Conservation (phyloP, 331 rosid genomes). For the Pyrus hybrid region DNA sequence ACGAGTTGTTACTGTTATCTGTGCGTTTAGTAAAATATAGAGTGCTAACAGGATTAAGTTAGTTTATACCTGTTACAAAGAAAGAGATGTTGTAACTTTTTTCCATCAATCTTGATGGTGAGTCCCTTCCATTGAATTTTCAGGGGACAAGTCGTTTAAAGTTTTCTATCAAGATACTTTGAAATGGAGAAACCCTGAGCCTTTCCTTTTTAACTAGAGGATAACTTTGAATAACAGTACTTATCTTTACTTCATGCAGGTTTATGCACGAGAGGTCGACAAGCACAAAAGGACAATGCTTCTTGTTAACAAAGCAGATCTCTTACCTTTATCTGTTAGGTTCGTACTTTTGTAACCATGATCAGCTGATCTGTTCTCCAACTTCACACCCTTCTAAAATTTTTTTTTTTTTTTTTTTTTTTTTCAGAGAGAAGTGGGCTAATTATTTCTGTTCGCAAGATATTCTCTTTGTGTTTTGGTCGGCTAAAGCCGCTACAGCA, state of each 20-base stretch:
- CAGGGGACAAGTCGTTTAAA: not conserved
- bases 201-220: not conserved
- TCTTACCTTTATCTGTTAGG: conserved; percentile 75
- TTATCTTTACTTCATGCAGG: conserved; percentile 30
- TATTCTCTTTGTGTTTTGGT: conserved; percentile 87
- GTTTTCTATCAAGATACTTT: not conserved
- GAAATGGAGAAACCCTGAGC: not conserved
- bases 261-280: conserved; percentile 74
- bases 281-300: conserved; percentile 81
- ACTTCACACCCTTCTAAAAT: not conserved
- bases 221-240: not conserved
- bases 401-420: conserved; percentile 1
- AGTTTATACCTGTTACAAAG: not conserved
- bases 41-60: not conserved
- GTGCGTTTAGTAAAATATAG: not conserved
- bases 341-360: conserved; percentile 10
- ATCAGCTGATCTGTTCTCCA: not conserved
- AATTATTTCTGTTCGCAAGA: conserved; percentile 51
- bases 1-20: not conserved
- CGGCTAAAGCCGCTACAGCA: conserved; percentile 91
- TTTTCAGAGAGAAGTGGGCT: conserved; percentile 87
- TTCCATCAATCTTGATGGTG: not conserved
- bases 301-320: conserved; percentile 95
- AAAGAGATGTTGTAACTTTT: not conserved
- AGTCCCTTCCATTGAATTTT: not conserved